Base-by-base conservation (phyloP, 768 basidiomycete genomes). In the Wakefieldia striispora region DNA sequence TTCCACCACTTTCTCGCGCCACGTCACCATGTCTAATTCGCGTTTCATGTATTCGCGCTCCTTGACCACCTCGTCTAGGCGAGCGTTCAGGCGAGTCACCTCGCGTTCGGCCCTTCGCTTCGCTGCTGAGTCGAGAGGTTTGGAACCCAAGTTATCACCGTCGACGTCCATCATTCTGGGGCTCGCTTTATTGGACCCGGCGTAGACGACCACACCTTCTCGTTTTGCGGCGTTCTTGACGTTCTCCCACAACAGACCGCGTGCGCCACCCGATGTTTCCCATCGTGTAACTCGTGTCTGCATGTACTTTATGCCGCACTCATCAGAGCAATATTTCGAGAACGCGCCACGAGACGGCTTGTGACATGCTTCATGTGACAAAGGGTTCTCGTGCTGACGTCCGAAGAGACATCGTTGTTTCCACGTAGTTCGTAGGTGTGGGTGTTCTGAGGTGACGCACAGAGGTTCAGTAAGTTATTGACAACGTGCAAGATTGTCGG, bases 301-400 rank as follows among this genome's bases (percentile, higher is more conserved):
- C 82, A 88, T 83, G 67, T 79, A 86, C 55, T 79, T 80, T 53
- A 88, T 71, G 12, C 92, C 92, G 56, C 92, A 95, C 53, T 87
- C 88, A 45, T 91, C 86, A 13, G 90, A 92, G 66, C 92, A 95
- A 64, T 92, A 95, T 65, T 95, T 95, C 20, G 91, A 94, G 60
- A 92, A 85, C 2, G 79, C 79, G 20, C 88, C 86, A 14, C 88
- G 85, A 7, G 87, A 82, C 10, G 92, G 86, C 53, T 83, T 86
- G 63, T 87, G 87, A 61, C 92, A 95, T 2, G 84, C 82, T 49
- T 79, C 77, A 1, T 80, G 62, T 4, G 84, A 87, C 8, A 69
- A 71, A 3, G 87, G 84, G 57, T 83, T 72, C 3, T 78, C 70
- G 49, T 88, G 82, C 34, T 79, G 74, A 19, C 85, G 71, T 14